phyloP scores from a whole-genome alignment of 352 stramenopile species.

The Phytophthora megakarya region DNA sequence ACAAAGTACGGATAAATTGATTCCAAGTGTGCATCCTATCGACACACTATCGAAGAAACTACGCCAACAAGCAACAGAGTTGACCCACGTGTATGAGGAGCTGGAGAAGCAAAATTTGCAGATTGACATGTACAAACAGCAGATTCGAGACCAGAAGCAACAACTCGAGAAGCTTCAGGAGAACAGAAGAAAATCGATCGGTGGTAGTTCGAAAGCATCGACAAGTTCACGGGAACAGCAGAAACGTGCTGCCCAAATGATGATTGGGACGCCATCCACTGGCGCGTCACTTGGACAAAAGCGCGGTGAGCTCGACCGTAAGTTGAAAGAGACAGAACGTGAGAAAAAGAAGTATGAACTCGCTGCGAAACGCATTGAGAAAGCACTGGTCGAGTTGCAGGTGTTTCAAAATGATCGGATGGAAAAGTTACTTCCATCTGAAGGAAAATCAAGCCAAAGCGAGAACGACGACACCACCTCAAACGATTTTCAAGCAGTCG shows the following conservation, averaged over 20 bases:
- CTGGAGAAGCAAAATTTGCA: constrained; percentile 60
- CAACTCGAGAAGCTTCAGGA: constrained; percentile 48
- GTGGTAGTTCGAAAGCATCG: constrained; percentile 1
- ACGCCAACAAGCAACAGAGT: constrained; percentile 66
- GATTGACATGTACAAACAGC: constrained; percentile 41
- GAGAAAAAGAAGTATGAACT: constrained; percentile 48
- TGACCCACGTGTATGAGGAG: constrained; percentile 74
- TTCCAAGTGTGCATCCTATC: constrained; percentile 51
- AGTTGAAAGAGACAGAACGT: constrained; percentile 48
- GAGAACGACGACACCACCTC: not conserved
- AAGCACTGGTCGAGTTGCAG: constrained; percentile 42
- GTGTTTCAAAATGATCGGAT: constrained; percentile 41
- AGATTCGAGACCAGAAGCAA: constrained; percentile 49
- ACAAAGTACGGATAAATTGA: constrained; percentile 18
- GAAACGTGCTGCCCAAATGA: constrained; percentile 34
- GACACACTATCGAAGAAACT: constrained; percentile 79
- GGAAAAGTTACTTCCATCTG: constrained; percentile 11
- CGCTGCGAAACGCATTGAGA: constrained; percentile 45
- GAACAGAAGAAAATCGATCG: constrained; percentile 26
- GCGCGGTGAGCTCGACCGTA: constrained; percentile 31
- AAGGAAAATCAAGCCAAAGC: constrained; percentile 1
- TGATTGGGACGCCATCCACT: constrained; percentile 31
- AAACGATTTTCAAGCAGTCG: constrained; percentile 8
- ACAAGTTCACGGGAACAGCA: constrained; percentile 20
- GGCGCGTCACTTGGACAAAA: constrained; percentile 36